phyloP scores from a whole-genome alignment of 1,284 basidiomycete genomes.

The Kwoniella shivajii region DNA sequence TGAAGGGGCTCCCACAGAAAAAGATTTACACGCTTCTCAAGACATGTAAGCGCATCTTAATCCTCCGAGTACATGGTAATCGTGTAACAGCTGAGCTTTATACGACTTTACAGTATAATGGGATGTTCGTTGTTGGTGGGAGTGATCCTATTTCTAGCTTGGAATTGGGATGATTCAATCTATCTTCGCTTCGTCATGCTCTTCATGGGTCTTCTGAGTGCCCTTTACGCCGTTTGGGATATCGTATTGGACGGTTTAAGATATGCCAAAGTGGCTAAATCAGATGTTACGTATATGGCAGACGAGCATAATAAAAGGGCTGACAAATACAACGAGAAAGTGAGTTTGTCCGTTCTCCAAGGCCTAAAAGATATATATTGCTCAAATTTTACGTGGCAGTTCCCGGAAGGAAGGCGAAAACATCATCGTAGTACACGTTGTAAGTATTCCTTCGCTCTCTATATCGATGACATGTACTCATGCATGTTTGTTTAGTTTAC shows the following conservation, averaged over 20 bases:
- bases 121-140: constrained; percentile 16
- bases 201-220: constrained; percentile 35
- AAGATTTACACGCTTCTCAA: constrained; percentile 20
- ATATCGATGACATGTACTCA: background rate
- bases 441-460: background rate
- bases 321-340: constrained; percentile 4
- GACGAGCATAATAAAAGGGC: constrained; percentile 7
- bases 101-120: constrained; percentile 17
- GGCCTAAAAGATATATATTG: background rate
- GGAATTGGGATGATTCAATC: constrained; percentile 39
- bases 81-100: background rate
- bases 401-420: background rate
- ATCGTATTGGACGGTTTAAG: constrained; percentile 32
- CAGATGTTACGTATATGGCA: constrained; percentile 17
- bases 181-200: constrained; percentile 39
- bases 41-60: constrained; percentile 25
- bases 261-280: constrained; percentile 18
- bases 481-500: constrained; percentile 25
- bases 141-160: constrained; percentile 18
- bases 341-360: background rate
- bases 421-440: constrained; percentile 1
- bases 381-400: background rate
- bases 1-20: constrained; percentile 15
- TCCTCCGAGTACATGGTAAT: too few relatives aligned
- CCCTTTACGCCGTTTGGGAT: constrained; percentile 40